These are phyloP conservation scores for Backusella tarrabulga DNA, from an alignment of 192 early-diverging fungal genomes.

Conservation along the genomic window DNA sequence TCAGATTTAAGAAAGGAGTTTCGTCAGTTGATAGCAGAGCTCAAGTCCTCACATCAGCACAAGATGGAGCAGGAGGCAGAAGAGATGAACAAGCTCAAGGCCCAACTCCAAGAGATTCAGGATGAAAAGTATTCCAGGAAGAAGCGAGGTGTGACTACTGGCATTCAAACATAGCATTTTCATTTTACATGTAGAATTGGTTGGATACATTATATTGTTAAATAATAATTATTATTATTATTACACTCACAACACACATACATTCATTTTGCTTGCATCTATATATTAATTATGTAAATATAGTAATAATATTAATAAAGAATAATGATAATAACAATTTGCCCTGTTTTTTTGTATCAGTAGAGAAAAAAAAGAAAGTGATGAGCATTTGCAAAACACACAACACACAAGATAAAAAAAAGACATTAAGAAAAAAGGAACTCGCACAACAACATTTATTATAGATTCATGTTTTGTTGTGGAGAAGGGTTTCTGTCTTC, in stretches of 20 bases:
- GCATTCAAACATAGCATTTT: slow-evolving; percentile 9
- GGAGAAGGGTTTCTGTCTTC: slow-evolving; percentile 65
- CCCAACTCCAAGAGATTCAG: slow-evolving; percentile 39
- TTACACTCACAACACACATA: no score
- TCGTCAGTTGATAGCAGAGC: slow-evolving; percentile 47
- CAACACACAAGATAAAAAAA: neutral
- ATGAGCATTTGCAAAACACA: neutral
- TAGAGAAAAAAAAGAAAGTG: no score
- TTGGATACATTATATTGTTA: no score
- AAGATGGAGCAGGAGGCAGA: slow-evolving; percentile 42
- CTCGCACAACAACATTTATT: neutral
- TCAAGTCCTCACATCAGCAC: slow-evolving; percentile 47
- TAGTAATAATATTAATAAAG: no score
- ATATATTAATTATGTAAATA: no score
- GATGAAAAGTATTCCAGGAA: slow-evolving; percentile 35
- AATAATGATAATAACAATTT: no score
- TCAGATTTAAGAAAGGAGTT: slow-evolving; percentile 55
- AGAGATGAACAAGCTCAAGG: slow-evolving; percentile 44
- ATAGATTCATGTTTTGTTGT: neutral
- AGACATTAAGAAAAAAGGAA: neutral
- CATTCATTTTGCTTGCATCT: no score
- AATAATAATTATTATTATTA: no score
- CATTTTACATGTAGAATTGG: no score
- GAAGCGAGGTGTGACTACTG: slow-evolving; percentile 31
- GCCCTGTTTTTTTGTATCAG: no score